Conservation (phyloP, 176 grass and related monocot species). For the Bothriochloa decipiens region DNA sequence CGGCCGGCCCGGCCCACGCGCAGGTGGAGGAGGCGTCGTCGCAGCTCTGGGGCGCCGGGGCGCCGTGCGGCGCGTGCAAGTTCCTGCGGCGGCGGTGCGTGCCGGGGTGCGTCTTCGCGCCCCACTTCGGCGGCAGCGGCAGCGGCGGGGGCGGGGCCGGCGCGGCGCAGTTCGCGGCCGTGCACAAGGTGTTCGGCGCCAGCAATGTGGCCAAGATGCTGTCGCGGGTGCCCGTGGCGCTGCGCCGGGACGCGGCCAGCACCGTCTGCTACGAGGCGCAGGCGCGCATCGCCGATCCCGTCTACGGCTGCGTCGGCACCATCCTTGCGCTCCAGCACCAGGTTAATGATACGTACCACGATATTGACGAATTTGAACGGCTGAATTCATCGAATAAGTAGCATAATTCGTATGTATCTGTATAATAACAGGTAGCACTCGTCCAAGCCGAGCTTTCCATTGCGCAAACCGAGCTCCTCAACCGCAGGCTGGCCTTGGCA, state of each 20-base stretch:
- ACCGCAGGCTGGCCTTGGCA: slow-evolving; percentile 56
- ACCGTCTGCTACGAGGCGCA: slow-evolving; percentile 88
- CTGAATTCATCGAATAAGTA: not conserved
- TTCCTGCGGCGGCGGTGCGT: slow-evolving; percentile 86
- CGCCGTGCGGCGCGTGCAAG: slow-evolving; percentile 92
- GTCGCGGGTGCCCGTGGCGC: slow-evolving; percentile 53
- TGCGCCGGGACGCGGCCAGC: slow-evolving; percentile 54
- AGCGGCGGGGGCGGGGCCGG: slow-evolving; percentile 27
- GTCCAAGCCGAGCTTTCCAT: slow-evolving; percentile 68
- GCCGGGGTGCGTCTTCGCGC: slow-evolving; percentile 70
- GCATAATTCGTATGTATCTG: not conserved
- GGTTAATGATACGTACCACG: too few species aligned
- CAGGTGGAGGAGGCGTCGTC: slow-evolving; percentile 6
- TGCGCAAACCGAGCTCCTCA: slow-evolving; percentile 57
- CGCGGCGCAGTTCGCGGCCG: slow-evolving; percentile 62
- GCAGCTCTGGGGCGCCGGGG: not conserved
- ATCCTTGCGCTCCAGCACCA: slow-evolving; percentile 79
- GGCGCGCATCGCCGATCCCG: slow-evolving; percentile 74
- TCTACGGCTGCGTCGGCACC: slow-evolving; percentile 82
- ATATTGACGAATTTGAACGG: too few species aligned
- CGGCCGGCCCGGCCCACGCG: not conserved
- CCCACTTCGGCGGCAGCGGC: slow-evolving; percentile 57
- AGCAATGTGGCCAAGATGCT: slow-evolving; percentile 91
- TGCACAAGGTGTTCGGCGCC: slow-evolving; percentile 83
- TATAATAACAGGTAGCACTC: slow-evolving; percentile 50